Evolutionary conservation across 805 yeast species (phyloP).

Genomic region (Candida sakaeoensis): DNA sequence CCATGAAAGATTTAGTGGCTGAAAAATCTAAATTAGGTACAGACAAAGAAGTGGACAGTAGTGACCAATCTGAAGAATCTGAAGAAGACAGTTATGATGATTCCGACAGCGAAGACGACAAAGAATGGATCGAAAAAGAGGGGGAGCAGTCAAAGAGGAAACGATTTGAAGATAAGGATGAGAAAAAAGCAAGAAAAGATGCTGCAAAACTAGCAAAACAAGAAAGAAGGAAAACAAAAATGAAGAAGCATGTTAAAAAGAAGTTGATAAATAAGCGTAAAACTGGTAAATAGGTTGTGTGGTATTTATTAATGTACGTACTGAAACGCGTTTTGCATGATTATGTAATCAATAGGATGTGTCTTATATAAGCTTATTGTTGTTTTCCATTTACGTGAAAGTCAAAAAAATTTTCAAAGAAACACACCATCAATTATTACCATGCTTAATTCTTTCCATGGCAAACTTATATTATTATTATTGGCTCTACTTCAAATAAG

Average conservation of each 20-base stretch:
- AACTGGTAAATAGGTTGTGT: slow-evolving; percentile 20
- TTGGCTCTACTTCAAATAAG: slow-evolving; percentile 14
- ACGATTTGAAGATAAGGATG: slow-evolving; percentile 53
- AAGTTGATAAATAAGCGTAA: slow-evolving; percentile 63
- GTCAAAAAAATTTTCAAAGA: slow-evolving; percentile 5
- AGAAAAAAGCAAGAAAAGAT: slow-evolving; percentile 43
- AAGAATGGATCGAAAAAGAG: slow-evolving; percentile 40
- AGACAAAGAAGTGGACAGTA: slow-evolving; percentile 20
- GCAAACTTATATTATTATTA: slow-evolving; percentile 8
- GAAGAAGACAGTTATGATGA: slow-evolving; percentile 28
- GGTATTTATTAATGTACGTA: background rate
- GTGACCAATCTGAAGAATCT: slow-evolving; percentile 20
- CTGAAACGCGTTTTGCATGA: background rate
- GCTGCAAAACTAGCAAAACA: slow-evolving; percentile 29
- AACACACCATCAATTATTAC: background rate
- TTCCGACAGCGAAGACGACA: slow-evolving; percentile 26
- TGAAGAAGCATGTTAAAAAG: slow-evolving; percentile 31
- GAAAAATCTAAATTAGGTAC: slow-evolving; percentile 13
- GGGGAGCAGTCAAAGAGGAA: slow-evolving; percentile 58
- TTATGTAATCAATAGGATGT: too few species aligned
- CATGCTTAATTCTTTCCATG: slow-evolving; percentile 7
- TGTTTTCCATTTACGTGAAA: slow-evolving; percentile 2
- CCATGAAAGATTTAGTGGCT: slow-evolving; percentile 63
- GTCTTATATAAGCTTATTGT: background rate
- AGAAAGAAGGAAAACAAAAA: slow-evolving; percentile 37